Evolutionary conservation across 2,329 filamentous ascomycete species (phyloP).

Genomic region (Epichloe aotearoae): DNA sequence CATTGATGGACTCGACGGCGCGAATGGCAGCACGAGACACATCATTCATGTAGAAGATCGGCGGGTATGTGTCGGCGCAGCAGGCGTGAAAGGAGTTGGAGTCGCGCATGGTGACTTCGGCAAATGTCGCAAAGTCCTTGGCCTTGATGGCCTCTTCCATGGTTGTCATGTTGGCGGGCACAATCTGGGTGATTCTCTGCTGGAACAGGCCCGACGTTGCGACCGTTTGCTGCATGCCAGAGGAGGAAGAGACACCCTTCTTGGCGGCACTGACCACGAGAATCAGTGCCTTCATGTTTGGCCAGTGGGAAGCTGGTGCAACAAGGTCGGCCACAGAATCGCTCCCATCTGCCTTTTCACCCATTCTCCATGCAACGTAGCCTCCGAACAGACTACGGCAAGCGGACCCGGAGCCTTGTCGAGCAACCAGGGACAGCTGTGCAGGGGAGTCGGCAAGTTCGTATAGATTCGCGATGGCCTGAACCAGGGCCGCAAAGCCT

Average conservation of each 20-base stretch:
- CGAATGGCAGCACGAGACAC: constrained; percentile 76
- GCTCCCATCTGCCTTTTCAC: constrained; percentile 59
- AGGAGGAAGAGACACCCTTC: constrained; percentile 86
- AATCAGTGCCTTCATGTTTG: constrained; percentile 82
- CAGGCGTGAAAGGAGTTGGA: constrained; percentile 95
- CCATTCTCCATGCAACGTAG: constrained; percentile 90
- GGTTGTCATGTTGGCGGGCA: constrained; percentile 67
- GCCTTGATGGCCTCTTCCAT: constrained; percentile 74
- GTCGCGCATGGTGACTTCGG: constrained; percentile 86
- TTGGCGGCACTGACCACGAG: constrained; percentile 87
- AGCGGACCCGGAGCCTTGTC: constrained; percentile 89
- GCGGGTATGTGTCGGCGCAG: constrained; percentile 88
- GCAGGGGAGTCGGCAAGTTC: constrained; percentile 66
- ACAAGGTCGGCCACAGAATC: constrained; percentile 85
- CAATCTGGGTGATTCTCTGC: constrained; percentile 59
- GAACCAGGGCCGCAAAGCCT: constrained; percentile 58
- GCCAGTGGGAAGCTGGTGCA: constrained; percentile 83
- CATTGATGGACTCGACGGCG: constrained; percentile 81
- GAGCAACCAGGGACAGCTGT: constrained; percentile 76
- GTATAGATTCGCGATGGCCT: constrained; percentile 87
- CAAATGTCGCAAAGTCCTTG: constrained; percentile 77
- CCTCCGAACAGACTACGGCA: constrained; percentile 89
- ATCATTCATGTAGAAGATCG: constrained; percentile 98
- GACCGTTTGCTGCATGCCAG: constrained; percentile 95
- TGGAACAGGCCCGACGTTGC: constrained; percentile 80